Evolutionary conservation across 768 basidiomycete species (phyloP).

Genomic region (Rhodocollybia butyracea): DNA sequence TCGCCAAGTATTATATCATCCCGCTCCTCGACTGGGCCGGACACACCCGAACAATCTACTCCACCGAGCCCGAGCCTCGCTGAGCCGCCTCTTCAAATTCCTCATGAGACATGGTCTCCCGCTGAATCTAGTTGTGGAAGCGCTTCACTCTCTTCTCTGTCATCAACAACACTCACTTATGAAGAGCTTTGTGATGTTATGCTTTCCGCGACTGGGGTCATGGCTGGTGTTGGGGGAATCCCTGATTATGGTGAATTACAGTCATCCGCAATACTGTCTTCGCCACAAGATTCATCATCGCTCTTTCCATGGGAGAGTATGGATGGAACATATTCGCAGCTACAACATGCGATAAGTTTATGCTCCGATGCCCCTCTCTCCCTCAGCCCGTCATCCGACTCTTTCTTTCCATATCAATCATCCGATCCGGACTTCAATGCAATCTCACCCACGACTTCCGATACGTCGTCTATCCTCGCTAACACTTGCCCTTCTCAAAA

Average conservation of each 20-base stretch:
- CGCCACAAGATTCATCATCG: neutral
- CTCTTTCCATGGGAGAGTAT: neutral
- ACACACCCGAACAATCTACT: neutral
- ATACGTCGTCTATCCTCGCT: neutral
- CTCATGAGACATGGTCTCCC: neutral
- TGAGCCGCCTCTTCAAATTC: neutral
- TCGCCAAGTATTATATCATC: neutral
- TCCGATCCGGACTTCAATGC: neutral
- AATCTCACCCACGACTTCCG: neutral
- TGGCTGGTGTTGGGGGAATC: neutral
- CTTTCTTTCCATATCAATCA: neutral
- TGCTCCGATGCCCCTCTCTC: neutral
- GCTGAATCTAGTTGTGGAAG: neutral
- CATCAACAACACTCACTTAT: neutral
- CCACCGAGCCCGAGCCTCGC: neutral
- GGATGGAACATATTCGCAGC: neutral
- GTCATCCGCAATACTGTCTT: too few species aligned
- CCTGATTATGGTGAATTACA: neutral
- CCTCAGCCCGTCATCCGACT: neutral
- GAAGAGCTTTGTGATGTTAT: neutral
- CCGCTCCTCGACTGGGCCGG: neutral
- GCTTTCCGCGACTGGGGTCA: neutral
- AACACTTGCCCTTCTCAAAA: too few species aligned
- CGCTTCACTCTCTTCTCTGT: neutral
- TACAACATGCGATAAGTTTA: neutral